Evolutionary conservation across 805 yeast species (phyloP), one percentile per base, ranked within the genome.

Genomic region (Monosporozyma servazzii): DNA sequence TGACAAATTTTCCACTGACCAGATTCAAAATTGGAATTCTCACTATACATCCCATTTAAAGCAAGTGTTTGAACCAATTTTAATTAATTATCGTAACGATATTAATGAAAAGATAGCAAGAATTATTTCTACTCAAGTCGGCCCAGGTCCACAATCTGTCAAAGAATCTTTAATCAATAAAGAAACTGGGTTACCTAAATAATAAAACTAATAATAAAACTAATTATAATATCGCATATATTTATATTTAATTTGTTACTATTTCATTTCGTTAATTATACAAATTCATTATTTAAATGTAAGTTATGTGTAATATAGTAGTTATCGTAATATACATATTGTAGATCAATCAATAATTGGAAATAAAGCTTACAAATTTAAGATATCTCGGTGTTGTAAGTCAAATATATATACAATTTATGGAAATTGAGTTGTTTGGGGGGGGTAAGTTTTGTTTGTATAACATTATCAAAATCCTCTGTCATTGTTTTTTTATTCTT

Each of bases 51-150:
- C 45, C 10, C 23, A 43, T 17, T 52, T 40, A 13, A 40, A 21
- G 13, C 17, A 40, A 21, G 27, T 21, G 10, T 40, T 40, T 40
- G 29, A 40, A 18, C 17, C 44, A 40, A 20, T 40, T 6, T 5
- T 40, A 5, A 2, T 6, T 2, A 40, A 13, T 40, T 40, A 40
- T 40, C 27, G 29, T 40, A 13, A 21, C 21, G 44, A 40, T 21
- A 40, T 40, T 11, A 72, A 76, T 60, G 73, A 73, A 51, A 95
- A 96, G 46, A 90, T 93, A 48, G 80, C 91, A 46, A 82, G 84
- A 62, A 80, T 93, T 40, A 93, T 93, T 58, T 72, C 86, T 61
- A 90, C 99, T 15, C 71, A 78, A 58, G 90, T 88, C 50, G 99
- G 98, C 33, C 79, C 80, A 23, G 98, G 96, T 45, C 97, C 98